Evolutionary conservation across 805 yeast species (phyloP).

Genomic region (Wickerhamiella kazuoi): DNA sequence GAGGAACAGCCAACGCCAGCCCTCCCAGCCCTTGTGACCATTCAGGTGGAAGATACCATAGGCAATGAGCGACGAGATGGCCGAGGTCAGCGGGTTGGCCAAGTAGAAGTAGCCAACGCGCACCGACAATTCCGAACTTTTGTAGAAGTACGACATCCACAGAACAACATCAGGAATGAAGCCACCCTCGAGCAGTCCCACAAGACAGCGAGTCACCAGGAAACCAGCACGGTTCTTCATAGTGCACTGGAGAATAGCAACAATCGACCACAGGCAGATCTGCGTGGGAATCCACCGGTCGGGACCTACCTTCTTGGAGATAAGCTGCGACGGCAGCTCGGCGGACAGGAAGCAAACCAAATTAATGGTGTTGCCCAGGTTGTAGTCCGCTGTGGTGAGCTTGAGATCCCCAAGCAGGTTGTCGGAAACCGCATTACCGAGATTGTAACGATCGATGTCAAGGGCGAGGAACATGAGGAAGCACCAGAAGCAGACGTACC

Average conservation of each 20-base stretch:
- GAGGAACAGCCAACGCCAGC: conserved; percentile 49
- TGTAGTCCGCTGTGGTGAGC: conserved; percentile 37
- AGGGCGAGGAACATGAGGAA: conserved; percentile 39
- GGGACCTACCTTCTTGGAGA: conserved; percentile 46
- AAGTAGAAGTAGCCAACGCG: conserved; percentile 41
- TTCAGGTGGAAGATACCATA: conserved; percentile 35
- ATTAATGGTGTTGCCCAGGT: conserved; percentile 38
- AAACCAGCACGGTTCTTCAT: conserved; percentile 28
- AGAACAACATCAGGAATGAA: conserved; percentile 42
- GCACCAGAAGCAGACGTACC: conserved; percentile 35
- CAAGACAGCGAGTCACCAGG: conserved; percentile 30
- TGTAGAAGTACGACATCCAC: conserved; percentile 48
- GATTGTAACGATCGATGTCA: conserved; percentile 38
- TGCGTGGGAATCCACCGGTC: conserved; percentile 47
- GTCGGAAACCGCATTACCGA: conserved; percentile 39
- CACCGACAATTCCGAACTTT: conserved; percentile 35
- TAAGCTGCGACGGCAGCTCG: conserved; percentile 48
- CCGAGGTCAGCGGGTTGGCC: conserved; percentile 29
- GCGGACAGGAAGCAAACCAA: conserved; percentile 35
- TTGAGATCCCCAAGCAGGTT: conserved; percentile 33
- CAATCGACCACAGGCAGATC: conserved; percentile 35
- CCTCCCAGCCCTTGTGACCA: conserved; percentile 26
- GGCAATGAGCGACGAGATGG: conserved; percentile 28
- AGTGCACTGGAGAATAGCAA: conserved; percentile 34
- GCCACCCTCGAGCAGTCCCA: conserved; percentile 46